Base-by-base conservation (phyloP, 176 grass and related monocot genomes). In the Pontederia paniculata region DNA sequence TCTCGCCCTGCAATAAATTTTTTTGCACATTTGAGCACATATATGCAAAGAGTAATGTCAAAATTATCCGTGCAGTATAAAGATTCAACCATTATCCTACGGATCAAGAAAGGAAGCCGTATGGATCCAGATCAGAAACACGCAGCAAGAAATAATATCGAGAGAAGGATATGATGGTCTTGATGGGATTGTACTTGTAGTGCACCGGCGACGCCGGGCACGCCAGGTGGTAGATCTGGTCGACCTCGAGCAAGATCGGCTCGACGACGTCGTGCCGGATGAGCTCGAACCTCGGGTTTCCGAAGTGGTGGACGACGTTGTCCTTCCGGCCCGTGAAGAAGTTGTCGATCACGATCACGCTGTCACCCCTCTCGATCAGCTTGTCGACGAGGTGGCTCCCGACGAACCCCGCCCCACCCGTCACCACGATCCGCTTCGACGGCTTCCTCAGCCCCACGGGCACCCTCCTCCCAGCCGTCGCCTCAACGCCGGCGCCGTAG, bases 201-300 rank as follows among this genome's bases (percentile, higher is more conserved):
- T 97, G 80, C 63, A 90, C 86, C 21, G 86, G 91, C 11, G 86
- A 97, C 1, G 91, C 91, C 5, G 91, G 90, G 83, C 91, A 97
- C 17, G 83, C 91, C 52, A 97, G 91, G 73, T 90, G 91, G 74
- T 97, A 97, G 80, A 97, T 97, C 86, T 97, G 82, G 67, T 97
- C 91, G 48, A 97, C 86, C 83, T 97, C 86, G n/a, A 97, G 77
- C 31, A 97, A 84, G 68, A 97, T 97, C 37, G 80, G 86, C 66
- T 97, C 86, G 59, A 97, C 91, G 57, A 97, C 86, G 69, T 97
- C 86, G 60, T 90, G 86, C 22, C 86, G 77, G 80, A 90, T 84
- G 64, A 90, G 83, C 83, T 97, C 86, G 63, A 90, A 88, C 47
- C 86, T 74, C 23, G 80, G 80, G 64, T 97, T 88, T 13, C 69